A percentile compares a stretch with the other conserved stretches of the same genome.
Conservation (phyloP, 2,329 filamentous ascomycete species). For the Trichoderma sp. region DNA sequence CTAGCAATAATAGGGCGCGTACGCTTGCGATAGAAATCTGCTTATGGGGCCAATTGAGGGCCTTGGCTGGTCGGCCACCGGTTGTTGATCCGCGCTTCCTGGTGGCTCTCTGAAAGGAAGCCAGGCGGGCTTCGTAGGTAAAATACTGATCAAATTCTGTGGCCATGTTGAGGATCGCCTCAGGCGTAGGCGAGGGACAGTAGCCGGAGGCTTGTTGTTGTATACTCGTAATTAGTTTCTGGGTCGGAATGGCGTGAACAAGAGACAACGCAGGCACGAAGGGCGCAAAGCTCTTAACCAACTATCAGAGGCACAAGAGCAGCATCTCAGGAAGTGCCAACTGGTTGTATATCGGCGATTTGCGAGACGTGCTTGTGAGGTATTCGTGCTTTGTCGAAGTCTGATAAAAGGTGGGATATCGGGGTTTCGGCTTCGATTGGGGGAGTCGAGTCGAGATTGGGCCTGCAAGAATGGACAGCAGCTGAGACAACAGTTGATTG, state of each 20-base stretch:
- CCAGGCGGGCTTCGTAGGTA: slow-evolving; percentile 73
- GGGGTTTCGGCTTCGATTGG: not conserved
- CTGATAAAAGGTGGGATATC: not conserved
- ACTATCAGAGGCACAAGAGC: not conserved
- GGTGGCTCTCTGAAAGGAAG: slow-evolving; percentile 68
- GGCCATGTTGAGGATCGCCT: slow-evolving; percentile 18
- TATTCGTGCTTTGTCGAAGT: not conserved
- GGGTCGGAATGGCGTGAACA: not conserved
- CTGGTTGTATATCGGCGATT: not conserved
- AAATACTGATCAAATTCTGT: slow-evolving; percentile 44
- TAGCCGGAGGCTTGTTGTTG: not conserved
- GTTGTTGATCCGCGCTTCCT: slow-evolving; percentile 70
- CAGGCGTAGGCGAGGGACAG: not conserved
- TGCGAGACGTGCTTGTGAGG: not conserved
- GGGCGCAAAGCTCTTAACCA: slow-evolving; percentile 8
- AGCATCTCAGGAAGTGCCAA: slow-evolving; percentile 17
- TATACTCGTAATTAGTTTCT: not conserved
- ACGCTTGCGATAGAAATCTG: slow-evolving; percentile 35
- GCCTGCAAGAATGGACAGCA: not conserved
- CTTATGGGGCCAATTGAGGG: slow-evolving; percentile 73
- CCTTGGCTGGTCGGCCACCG: slow-evolving; percentile 50
- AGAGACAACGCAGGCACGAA: slow-evolving; percentile 1
- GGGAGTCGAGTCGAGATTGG: not conserved
- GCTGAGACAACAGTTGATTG: not conserved
- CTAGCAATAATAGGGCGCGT: slow-evolving; percentile 20